Percentiles rank a stretch among this genome's conserved stretches.
Conservation (phyloP, 345 rosid genomes). For the Aegle marmelos region DNA sequence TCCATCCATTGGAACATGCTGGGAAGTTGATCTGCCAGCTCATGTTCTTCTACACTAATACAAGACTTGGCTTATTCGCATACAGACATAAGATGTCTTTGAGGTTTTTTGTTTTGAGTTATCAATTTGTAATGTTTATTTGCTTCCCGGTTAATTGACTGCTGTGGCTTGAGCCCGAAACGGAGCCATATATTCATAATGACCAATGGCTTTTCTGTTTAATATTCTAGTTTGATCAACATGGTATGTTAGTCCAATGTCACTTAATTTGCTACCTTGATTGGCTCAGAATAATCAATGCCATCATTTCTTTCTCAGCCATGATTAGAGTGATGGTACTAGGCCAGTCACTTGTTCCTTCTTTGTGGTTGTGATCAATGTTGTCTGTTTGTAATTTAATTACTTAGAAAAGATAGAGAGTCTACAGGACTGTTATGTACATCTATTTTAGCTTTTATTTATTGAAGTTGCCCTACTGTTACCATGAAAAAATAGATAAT, state of each 20-base stretch:
- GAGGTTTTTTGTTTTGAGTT: neutral
- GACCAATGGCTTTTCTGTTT: neutral
- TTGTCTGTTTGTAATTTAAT: neutral
- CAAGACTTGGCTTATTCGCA: neutral
- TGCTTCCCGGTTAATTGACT: neutral
- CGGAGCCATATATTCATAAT: neutral
- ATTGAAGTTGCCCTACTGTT: constrained; percentile 2
- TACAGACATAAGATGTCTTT: neutral
- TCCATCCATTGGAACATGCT: constrained; percentile 1
- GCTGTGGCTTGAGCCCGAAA: neutral
- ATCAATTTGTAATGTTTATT: neutral
- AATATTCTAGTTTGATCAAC: neutral
- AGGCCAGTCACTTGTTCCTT: neutral
- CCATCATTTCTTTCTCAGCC: neutral
- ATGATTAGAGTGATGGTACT: neutral
- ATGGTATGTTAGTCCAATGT: neutral
- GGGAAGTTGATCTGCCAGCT: neutral
- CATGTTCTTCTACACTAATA: neutral
- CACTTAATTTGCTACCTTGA: neutral
- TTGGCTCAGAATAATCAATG: neutral
- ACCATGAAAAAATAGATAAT: neutral
- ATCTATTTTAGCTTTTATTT: neutral
- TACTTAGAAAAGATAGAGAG: neutral
- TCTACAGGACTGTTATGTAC: neutral
- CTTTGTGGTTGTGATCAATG: neutral